phyloP scores from a whole-genome alignment of 225 moss, liverwort and hornwort species.

The Marchantia paleacea region DNA sequence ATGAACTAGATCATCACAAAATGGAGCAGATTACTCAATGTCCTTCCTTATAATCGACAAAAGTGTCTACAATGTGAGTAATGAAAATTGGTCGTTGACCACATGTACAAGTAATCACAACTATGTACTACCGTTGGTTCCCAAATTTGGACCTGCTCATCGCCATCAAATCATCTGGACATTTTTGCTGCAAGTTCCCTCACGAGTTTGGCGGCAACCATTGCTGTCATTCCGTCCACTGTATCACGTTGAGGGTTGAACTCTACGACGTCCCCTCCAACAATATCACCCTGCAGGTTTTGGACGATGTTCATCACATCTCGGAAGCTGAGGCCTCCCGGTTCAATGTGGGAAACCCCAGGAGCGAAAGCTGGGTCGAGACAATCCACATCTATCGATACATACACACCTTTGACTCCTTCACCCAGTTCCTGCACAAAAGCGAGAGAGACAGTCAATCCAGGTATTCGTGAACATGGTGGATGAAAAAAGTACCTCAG shows the following conservation, averaged over 20 bases:
- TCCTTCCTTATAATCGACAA: not conserved
- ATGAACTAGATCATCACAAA: not conserved
- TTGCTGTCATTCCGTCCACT: slow-evolving; percentile 96
- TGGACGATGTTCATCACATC: slow-evolving; percentile 97
- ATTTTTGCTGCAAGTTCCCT: slow-evolving; percentile 92
- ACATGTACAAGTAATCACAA: slow-evolving; percentile 7
- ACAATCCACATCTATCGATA: slow-evolving; percentile 94
- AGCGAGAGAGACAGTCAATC: not conserved
- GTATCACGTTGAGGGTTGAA: slow-evolving; percentile 98
- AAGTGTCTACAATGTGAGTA: not conserved
- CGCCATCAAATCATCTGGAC: slow-evolving; percentile 49
- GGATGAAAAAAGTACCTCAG: not conserved
- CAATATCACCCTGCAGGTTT: slow-evolving; percentile 74
- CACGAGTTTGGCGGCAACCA: slow-evolving; percentile 98
- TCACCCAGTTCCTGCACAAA: slow-evolving; percentile 60
- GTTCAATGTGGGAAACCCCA: slow-evolving; percentile 97
- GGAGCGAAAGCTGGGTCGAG: slow-evolving; percentile 95
- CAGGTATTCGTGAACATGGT: not conserved
- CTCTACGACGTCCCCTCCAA: slow-evolving; percentile 94
- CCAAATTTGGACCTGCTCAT: not conserved
- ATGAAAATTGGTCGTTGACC: not conserved
- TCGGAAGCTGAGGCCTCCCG: slow-evolving; percentile 83
- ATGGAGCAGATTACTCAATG: not conserved
- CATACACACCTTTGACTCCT: slow-evolving; percentile 86
- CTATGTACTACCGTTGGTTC: not conserved